Evolutionary conservation across 2,329 filamentous ascomycete species (phyloP), one percentile per base, ranked within the genome.

Genomic region (Cercospora janseana): DNA sequence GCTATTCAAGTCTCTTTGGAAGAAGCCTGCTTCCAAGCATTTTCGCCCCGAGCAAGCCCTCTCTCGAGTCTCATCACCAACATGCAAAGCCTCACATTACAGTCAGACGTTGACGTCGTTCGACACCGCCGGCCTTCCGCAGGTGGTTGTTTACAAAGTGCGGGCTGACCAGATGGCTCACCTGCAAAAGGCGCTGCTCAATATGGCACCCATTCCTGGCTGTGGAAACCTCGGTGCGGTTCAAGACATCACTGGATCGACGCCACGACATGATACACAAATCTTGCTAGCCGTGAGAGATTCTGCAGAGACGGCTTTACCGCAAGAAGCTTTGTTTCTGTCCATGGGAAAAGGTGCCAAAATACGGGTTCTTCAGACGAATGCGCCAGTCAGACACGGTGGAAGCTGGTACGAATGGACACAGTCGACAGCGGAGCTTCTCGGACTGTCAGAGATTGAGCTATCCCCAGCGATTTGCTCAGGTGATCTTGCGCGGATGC

Each of bases 401-500:
- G 12, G 24, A 2, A 35, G 41, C 13, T 52, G 50, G 45, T 48
- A 37, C 32, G 29, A 47, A 20, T 52, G 50, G 50, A 26, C 40
- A 12, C 40, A 45, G 16, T 31, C 15, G 9, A 45, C 45, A n/a
- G 51, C 51, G 15, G 42, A 41, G 7, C 28, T 8, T 13, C 21
- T 54, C 10, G 42, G 47, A n/a, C 18, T 54, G 29, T 47, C 50
- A 42, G 37, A 38, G 24, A 47, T 54, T 29, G 37, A 47, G 46
- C 26, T 54, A 24, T 47, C 51, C 24, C 35, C 41, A 26, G 45
- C 51, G 16, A 46, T 54, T n/a, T 54, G 44, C 28, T 42, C 15
- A 23, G 42, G 51, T 21, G 51, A 54, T 20, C 26, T 54, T 27
- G 42, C 27, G 5, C 47, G 46, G 43, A 54, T 54, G 51, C 24